Base-by-base conservation (phyloP, 352 stramenopile species). In the Phytophthora kernoviae region DNA sequence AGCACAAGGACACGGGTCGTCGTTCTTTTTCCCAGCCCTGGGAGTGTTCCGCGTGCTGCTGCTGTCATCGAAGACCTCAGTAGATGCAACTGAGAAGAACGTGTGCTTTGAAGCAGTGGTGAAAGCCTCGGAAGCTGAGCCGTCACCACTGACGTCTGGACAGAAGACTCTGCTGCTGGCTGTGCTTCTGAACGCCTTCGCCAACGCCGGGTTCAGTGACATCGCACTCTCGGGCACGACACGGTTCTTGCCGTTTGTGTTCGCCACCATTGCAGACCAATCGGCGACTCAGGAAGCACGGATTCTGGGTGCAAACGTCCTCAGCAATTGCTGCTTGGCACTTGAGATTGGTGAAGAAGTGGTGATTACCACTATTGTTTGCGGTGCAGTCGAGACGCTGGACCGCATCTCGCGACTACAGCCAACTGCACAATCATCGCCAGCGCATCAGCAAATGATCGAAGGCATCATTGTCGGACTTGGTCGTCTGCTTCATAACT, bases 271-370 rank as follows among this genome's bases (percentile, higher is more conserved):
- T 47, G 67, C 74, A 2, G 73, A 79, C 33, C 32, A 43, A 15
- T 72, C 75, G 18, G 54, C 61, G 0, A 64, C 66, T 20, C 54
- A 77, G 34, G 70, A 89, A 26, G 50, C 77, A 49, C 73, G 81
- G 20, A 63, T 88, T 20, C 53, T 94, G 15, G 79, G 80, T 20
- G 75, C 80, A 26, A 74, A 74, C 40, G 60, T 92, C 21, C 75
- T 94, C 30, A 75, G 78, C 65, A 94, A 94, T 54, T 90, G 81
- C 64, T 90, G 76, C 45, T 63, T 88, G 37, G 75, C 80, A 15
- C 72, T 90, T 42, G 60, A 81, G 37, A 72, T 87, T 9, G 84
- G 85, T 30, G 81, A 94, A 42, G 81, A 91, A 27, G 62, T 87
- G 12, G 68, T 90, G 30, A 72, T 92, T 52, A 90, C 80, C 22